These are phyloP conservation scores for Hortiboletus flavorubellus DNA, from an alignment of 768 basidiomycete genomes.

Conservation along the genomic window DNA sequence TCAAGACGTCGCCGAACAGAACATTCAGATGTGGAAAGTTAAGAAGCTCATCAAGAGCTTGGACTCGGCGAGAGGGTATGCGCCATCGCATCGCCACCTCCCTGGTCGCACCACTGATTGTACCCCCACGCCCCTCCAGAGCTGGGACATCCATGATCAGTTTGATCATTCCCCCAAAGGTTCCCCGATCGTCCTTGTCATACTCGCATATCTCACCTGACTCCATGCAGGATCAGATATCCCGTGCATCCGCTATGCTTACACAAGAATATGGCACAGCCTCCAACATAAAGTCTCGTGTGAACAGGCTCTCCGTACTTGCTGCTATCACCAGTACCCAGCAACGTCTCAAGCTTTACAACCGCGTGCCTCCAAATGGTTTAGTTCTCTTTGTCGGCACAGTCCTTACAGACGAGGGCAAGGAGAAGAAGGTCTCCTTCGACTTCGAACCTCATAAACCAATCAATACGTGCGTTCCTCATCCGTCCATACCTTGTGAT, in stretches of 20 bases:
- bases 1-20: slow-evolving; percentile 87
- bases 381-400: slow-evolving; percentile 98
- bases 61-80: slow-evolving; percentile 66
- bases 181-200: slow-evolving; percentile 30
- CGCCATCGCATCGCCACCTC: not conserved
- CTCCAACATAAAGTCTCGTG: slow-evolving; percentile 99
- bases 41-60: slow-evolving; percentile 99
- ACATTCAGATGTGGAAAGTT: slow-evolving; percentile 98
- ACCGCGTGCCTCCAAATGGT: slow-evolving; percentile 93
- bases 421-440: slow-evolving; percentile 99
- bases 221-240: slow-evolving; percentile 77
- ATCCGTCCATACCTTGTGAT: not conserved
- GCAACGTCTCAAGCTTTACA: slow-evolving; percentile 95
- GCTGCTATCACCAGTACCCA: slow-evolving; percentile 99
- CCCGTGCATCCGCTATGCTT: slow-evolving; percentile 90
- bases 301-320: slow-evolving; percentile 94
- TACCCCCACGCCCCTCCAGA: slow-evolving; percentile 36
- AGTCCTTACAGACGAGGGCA: slow-evolving; percentile 96
- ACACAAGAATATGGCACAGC: slow-evolving; percentile 98
- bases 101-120: slow-evolving; percentile 20
- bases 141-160: slow-evolving; percentile 99
- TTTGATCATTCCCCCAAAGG: slow-evolving; percentile 94
- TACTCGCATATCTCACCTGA: not conserved
- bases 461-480: slow-evolving; percentile 83
- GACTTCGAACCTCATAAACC: slow-evolving; percentile 99